Evolutionary conservation across 2,329 filamentous ascomycete species (phyloP).

Genomic region (Acrocalymma vagum): DNA sequence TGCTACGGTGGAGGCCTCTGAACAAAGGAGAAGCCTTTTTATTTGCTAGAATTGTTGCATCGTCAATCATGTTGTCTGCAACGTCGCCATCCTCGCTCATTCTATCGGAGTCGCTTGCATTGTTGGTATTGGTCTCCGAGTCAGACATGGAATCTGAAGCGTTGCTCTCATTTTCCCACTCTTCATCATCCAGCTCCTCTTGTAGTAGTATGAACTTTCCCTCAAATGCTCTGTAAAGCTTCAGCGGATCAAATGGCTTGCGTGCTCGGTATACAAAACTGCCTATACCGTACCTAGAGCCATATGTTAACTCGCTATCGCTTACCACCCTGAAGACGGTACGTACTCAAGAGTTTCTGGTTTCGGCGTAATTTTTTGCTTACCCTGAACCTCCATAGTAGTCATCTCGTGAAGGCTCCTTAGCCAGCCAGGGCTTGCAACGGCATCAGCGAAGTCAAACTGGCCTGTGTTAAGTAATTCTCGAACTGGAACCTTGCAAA

Average conservation of each 20-base stretch:
- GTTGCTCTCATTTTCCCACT: slow-evolving; percentile 35
- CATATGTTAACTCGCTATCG: not conserved
- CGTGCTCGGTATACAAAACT: slow-evolving; percentile 74
- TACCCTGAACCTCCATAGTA: slow-evolving; percentile 63
- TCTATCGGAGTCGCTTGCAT: slow-evolving; percentile 25
- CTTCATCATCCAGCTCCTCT: slow-evolving; percentile 44
- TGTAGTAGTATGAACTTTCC: slow-evolving; percentile 55
- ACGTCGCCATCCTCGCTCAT: slow-evolving; percentile 44
- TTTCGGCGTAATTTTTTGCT: slow-evolving; percentile 68
- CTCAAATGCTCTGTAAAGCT: slow-evolving; percentile 50
- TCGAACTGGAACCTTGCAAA: slow-evolving; percentile 67
- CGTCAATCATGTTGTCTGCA: slow-evolving; percentile 35
- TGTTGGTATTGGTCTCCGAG: slow-evolving; percentile 21
- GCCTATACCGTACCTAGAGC: slow-evolving; percentile 68
- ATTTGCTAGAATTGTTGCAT: slow-evolving; percentile 59
- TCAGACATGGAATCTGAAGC: slow-evolving; percentile 19
- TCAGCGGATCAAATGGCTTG: slow-evolving; percentile 51
- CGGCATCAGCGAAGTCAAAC: slow-evolving; percentile 71
- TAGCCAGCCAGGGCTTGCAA: slow-evolving; percentile 74
- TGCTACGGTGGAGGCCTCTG: slow-evolving; percentile 67
- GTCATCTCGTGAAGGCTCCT: slow-evolving; percentile 75
- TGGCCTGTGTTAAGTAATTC: slow-evolving; percentile 72
- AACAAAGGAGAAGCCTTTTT: slow-evolving; percentile 65
- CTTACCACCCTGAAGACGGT: not conserved
- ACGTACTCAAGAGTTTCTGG: slow-evolving; percentile 73